Evolutionary conservation across 805 yeast genomes (phyloP).

Genomic region (Ogataea pilisensis): DNA sequence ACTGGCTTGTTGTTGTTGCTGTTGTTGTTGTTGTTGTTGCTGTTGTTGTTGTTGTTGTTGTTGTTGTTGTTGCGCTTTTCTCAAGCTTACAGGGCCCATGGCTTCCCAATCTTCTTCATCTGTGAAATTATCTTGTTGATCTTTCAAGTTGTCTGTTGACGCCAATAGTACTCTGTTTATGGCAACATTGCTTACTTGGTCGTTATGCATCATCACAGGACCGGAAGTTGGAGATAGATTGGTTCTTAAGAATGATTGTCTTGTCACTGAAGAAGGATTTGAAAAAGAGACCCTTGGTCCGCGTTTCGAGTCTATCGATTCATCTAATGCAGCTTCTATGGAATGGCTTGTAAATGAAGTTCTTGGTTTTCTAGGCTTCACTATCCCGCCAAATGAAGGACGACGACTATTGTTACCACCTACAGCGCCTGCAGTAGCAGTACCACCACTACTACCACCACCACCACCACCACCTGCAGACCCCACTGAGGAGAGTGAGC

Average conservation of each 20-base stretch:
- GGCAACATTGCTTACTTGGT: conserved; percentile 25
- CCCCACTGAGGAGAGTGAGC: conserved; percentile 10
- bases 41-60: background rate
- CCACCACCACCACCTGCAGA: too few relatives aligned
- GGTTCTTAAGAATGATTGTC: conserved; percentile 39
- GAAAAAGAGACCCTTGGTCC: conserved; percentile 34
- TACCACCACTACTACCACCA: too few relatives aligned
- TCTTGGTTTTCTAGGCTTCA: conserved; percentile 33
- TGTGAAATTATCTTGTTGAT: conserved; percentile 52
- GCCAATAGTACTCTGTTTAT: conserved; percentile 13
- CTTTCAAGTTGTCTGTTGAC: conserved; percentile 19
- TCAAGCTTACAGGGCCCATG: conserved; percentile 71
- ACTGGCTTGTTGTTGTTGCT: conserved; percentile 20
- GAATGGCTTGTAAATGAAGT: conserved; percentile 30
- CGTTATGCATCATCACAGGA: conserved; percentile 21
- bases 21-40: background rate
- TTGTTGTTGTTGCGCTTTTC: conserved; percentile 13
- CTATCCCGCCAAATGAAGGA: conserved; percentile 32
- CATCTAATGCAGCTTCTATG: conserved; percentile 30
- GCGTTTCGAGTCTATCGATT: conserved; percentile 21
- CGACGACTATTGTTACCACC: conserved; percentile 20
- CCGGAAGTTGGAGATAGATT: conserved; percentile 26
- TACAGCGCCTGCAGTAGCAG: conserved; percentile 1
- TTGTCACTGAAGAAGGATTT: conserved; percentile 29
- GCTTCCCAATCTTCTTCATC: conserved; percentile 98